These are phyloP conservation scores for Chiua sp. DNA, from an alignment of 1,284 basidiomycete species.

Conservation along the genomic window DNA sequence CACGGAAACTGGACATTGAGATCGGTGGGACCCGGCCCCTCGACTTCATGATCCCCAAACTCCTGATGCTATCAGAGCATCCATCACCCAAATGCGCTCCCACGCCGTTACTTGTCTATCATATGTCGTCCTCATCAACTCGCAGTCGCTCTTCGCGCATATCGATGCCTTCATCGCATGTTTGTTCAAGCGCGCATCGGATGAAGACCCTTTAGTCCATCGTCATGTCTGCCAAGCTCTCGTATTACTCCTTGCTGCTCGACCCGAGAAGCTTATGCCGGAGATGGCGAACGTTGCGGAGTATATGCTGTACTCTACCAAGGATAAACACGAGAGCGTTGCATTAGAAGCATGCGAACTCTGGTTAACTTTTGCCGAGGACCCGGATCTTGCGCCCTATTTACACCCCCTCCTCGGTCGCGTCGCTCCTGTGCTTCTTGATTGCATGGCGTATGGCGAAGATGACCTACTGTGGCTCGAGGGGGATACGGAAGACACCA, in stretches of 20 bases:
- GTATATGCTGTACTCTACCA: slow-evolving; percentile 99
- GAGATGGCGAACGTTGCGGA: slow-evolving; percentile 96
- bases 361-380: slow-evolving; percentile 99
- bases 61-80: slow-evolving; percentile 87
- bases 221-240: slow-evolving; percentile 97
- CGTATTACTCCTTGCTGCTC: slow-evolving; percentile 89
- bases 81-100: slow-evolving; percentile 85
- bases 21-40: slow-evolving; percentile 88
- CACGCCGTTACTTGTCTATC: slow-evolving; percentile 95
- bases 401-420: slow-evolving; percentile 86
- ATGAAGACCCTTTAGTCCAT: slow-evolving; percentile 92
- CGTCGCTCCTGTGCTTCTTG: slow-evolving; percentile 92
- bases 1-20: slow-evolving; percentile 93
- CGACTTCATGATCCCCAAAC: slow-evolving; percentile 96
- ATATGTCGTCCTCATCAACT: slow-evolving; percentile 88
- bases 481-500: slow-evolving; percentile 89
- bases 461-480: slow-evolving; percentile 97
- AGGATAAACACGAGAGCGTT: slow-evolving; percentile 95
- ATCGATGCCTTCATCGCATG: slow-evolving; percentile 94
- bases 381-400: slow-evolving; percentile 84
- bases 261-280: slow-evolving; percentile 96
- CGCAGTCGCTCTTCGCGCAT: slow-evolving; percentile 85
- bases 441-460: slow-evolving; percentile 98
- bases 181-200: slow-evolving; percentile 94
- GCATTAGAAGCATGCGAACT: slow-evolving; percentile 99